A percentile compares a stretch with the other conserved stretches of the same genome.
Evolutionary conservation across 2,329 filamentous ascomycete species (phyloP).

Genomic region (Microsporum canis): DNA sequence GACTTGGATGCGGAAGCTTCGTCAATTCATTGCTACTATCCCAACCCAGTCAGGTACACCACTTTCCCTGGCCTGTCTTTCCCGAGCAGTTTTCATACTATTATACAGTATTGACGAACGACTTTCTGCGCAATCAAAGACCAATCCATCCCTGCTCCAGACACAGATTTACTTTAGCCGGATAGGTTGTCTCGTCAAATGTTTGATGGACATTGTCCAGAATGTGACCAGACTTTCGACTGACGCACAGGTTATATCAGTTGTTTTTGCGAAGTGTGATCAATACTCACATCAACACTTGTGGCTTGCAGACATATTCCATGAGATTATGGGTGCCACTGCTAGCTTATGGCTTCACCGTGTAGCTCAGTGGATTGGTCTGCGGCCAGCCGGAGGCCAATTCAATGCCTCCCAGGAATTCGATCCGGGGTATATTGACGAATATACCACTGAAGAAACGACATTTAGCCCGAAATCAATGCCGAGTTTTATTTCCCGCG

Average conservation of each 20-base stretch:
- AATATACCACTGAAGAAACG: conserved; percentile 17
- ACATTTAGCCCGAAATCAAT: conserved; percentile 45
- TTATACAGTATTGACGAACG: conserved; percentile 29
- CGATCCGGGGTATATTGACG: not conserved
- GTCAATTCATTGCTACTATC: conserved; percentile 25
- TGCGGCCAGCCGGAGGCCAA: conserved; percentile 32
- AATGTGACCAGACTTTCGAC: conserved; percentile 39
- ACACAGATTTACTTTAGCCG: conserved; percentile 30
- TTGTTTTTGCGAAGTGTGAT: conserved; percentile 51
- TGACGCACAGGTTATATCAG: conserved; percentile 52
- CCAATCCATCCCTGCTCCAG: conserved; percentile 26
- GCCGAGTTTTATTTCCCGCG: conserved; percentile 58
- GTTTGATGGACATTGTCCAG: conserved; percentile 28
- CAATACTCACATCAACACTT: conserved; percentile 52
- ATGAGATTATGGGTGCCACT: conserved; percentile 54
- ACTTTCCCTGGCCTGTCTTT: conserved; percentile 27
- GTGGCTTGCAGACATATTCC: conserved; percentile 52
- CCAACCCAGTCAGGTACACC: conserved; percentile 20
- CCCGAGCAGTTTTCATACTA: conserved; percentile 25
- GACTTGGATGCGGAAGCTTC: conserved; percentile 27
- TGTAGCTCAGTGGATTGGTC: conserved; percentile 63
- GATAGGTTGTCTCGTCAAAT: conserved; percentile 28
- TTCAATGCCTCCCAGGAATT: not conserved
- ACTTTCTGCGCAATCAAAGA: conserved; percentile 19
- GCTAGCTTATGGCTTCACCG: conserved; percentile 56